Percentiles rank a stretch among this genome's conserved stretches.
Conservation (phyloP, 805 yeast species). For the Torulaspora indica region DNA sequence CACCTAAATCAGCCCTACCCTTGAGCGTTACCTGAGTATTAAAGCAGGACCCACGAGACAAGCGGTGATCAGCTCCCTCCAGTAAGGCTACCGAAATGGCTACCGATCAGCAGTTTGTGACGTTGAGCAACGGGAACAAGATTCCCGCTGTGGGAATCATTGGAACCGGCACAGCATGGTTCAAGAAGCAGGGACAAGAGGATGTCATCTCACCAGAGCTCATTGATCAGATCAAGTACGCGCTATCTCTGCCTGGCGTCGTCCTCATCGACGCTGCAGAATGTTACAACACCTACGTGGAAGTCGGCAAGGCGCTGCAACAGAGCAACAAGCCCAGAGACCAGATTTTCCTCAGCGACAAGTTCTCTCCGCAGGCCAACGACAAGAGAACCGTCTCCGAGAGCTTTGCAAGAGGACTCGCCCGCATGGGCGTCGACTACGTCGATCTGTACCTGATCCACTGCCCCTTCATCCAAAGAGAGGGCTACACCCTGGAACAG, state of each 20-base stretch:
- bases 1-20: not conserved
- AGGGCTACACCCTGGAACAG: conserved; percentile 41
- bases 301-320: conserved; percentile 47
- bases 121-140: conserved; percentile 38
- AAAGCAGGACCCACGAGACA: not conserved
- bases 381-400: conserved; percentile 39
- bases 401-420: conserved; percentile 39
- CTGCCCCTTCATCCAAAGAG: conserved; percentile 38
- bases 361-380: conserved; percentile 36
- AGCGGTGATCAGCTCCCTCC: not conserved
- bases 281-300: conserved; percentile 49
- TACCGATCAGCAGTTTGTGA: conserved; percentile 28
- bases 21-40: not conserved
- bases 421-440: conserved; percentile 40
- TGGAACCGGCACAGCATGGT: conserved; percentile 61
- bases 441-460: conserved; percentile 53
- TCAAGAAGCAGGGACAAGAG: conserved; percentile 28
- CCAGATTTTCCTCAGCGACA: conserved; percentile 52
- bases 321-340: conserved; percentile 43
- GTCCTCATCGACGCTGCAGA: conserved; percentile 59
- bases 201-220: conserved; percentile 31
- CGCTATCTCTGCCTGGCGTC: conserved; percentile 43
- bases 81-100: conserved; percentile 4
- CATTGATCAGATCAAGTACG: conserved; percentile 34
- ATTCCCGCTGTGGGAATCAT: conserved; percentile 48